Conservation (phyloP, 352 stramenopile species). For the Phytophthora sojae region DNA sequence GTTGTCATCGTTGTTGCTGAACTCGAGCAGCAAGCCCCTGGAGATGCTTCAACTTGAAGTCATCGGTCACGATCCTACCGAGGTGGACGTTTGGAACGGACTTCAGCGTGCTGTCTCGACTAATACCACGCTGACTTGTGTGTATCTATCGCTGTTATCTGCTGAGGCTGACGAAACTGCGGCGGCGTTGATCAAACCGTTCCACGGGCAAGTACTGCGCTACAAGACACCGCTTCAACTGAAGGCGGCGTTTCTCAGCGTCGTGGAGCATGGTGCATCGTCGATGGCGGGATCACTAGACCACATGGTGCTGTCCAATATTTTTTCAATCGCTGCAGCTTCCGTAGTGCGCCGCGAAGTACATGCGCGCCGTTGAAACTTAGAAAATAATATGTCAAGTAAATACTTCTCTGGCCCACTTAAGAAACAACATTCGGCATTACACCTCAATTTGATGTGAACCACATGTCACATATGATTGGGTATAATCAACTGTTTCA, state of each 20-base stretch:
- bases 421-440: too few species aligned
- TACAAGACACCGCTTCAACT: constrained; percentile 17
- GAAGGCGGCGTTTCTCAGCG: constrained; percentile 41
- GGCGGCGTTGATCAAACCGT: constrained; percentile 9
- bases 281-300: constrained; percentile 26
- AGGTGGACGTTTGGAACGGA: constrained; percentile 18
- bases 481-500: too few species aligned
- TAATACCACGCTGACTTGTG: constrained; percentile 20
- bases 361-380: constrained; percentile 10
- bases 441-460: too few species aligned
- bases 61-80: background rate
- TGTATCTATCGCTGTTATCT: constrained; percentile 18
- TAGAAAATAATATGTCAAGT: too few species aligned
- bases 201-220: constrained; percentile 30
- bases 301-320: constrained; percentile 34
- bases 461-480: too few species aligned
- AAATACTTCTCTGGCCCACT: too few species aligned
- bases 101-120: constrained; percentile 17
- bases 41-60: constrained; percentile 28
- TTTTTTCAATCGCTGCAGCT: constrained; percentile 38
- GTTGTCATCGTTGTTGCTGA: constrained; percentile 19
- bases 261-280: constrained; percentile 20
- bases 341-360: constrained; percentile 25
- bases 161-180: background rate
- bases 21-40: constrained; percentile 19